Evolutionary conservation across 768 basidiomycete genomes (phyloP).

Genomic region (Tricholoma hemisulphureum): DNA sequence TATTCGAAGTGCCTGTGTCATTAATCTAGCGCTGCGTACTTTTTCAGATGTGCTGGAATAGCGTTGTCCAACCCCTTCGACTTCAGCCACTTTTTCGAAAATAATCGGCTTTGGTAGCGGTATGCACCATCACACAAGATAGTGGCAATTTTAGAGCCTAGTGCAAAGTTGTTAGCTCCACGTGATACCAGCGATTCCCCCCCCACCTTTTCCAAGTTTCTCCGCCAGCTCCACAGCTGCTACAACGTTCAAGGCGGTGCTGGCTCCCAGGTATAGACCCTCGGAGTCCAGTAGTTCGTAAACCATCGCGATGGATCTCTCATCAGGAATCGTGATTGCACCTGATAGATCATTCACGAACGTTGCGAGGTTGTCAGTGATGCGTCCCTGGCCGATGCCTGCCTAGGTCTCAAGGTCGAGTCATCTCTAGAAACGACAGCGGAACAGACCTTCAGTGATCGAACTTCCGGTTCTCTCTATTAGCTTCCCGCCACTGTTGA

Average conservation of each 20-base stretch:
- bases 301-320: constrained; percentile 89
- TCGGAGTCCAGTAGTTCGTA: constrained; percentile 91
- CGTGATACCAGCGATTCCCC: not conserved
- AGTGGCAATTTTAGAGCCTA: constrained; percentile 84
- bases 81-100: constrained; percentile 90
- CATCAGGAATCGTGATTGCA: constrained; percentile 83
- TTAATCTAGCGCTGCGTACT: constrained; percentile 85
- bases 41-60: constrained; percentile 81
- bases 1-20: not conserved
- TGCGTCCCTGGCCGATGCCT: constrained; percentile 97
- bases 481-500: constrained; percentile 77
- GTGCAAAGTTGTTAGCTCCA: not conserved
- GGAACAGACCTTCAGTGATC: constrained; percentile 78
- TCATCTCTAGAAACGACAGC: not conserved
- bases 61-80: constrained; percentile 72
- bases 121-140: constrained; percentile 95
- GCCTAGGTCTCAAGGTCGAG: not conserved
- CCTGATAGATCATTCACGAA: constrained; percentile 79
- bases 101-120: constrained; percentile 93
- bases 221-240: constrained; percentile 87
- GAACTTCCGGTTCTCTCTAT: constrained; percentile 79
- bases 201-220: constrained; percentile 76
- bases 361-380: constrained; percentile 87
- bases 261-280: constrained; percentile 93
- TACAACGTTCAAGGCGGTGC: constrained; percentile 91